Evolutionary conservation across 805 yeast genomes (phyloP), one percentile per base, ranked within the genome.

Genomic region (Lipomyces oligophaga): DNA sequence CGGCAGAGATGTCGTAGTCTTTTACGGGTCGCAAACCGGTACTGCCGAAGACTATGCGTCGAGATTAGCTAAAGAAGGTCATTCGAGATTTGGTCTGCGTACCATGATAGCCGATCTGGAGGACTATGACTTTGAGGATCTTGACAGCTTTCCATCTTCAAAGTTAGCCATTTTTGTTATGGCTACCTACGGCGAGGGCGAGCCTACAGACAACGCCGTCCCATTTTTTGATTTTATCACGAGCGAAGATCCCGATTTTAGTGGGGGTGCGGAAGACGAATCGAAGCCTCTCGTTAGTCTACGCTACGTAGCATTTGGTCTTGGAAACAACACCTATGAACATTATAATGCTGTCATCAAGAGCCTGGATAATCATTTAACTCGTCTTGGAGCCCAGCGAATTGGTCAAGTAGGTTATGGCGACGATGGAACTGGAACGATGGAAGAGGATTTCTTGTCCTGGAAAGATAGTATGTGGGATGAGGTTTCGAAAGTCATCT

Each of bases 141-240:
- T 93, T 44, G 79, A 79, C 60, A 77, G 77, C 40, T 66, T 90
- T 53, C 76, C 81, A 18, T 69, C 71, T 15, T 76, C 77, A 49
- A 70, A 77, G 44, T 68, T 77, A n/a, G 80, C 80, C 18, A 79
- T 87, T 52, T 82, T 90, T 61, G 74, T 90, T 62, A 73, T 88
- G 69, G 93, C 97, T 26, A 87, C 96, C 8, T 93, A 93, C 60
- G 98, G 98, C 59, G 98, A 90, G 69, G 98, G 98, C 63, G 98
- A 90, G 65, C 95, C 95, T 58, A 90, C 98, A 11, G 98, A 90
- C 65, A 85, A 86, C 59, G 93, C 97, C n/a, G 76, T 77, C 34
- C 80, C 79, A 31, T 86, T 93, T 64, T 80, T 79, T 62, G 83
- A 81, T 47, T 75, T 89, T 60, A 77, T 79, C 27, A 58, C 65